Conservation (phyloP, 176 grass and related monocot genomes). For the Carex littledalei region DNA sequence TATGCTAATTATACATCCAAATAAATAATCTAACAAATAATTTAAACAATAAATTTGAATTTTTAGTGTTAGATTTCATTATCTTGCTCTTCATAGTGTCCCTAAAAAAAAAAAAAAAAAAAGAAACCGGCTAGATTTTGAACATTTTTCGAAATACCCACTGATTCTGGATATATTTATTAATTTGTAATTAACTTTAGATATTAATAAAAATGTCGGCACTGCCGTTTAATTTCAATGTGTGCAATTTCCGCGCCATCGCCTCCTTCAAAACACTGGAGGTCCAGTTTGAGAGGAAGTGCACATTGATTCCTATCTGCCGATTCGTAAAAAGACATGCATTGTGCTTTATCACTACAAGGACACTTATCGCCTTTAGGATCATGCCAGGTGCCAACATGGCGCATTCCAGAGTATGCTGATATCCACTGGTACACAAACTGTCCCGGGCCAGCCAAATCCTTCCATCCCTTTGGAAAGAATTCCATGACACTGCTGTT, state of each 20-base stretch:
- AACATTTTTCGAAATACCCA: too few species aligned
- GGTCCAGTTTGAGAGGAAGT: conserved; percentile 35
- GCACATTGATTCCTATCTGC: conserved; percentile 39
- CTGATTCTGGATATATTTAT: too few species aligned
- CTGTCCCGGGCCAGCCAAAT: conserved; percentile 40
- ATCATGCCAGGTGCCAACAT: conserved; percentile 63
- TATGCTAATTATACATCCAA: too few species aligned
- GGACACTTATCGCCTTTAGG: conserved; percentile 31
- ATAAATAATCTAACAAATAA: too few species aligned
- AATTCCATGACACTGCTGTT: conserved; percentile 76
- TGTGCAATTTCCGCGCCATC: conserved; percentile 19
- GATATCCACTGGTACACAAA: conserved; percentile 64
- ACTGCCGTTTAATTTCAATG: not conserved
- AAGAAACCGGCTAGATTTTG: too few species aligned
- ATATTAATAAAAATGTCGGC: too few species aligned
- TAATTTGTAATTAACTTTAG: too few species aligned
- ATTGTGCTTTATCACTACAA: not conserved
- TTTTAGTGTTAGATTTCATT: too few species aligned
- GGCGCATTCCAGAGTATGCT: conserved; percentile 35
- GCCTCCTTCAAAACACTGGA: conserved; percentile 31
- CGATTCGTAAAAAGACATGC: conserved; percentile 26
- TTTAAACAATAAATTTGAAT: too few species aligned
- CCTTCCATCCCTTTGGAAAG: conserved; percentile 54
- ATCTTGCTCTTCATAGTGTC: too few species aligned
- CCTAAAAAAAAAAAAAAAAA: too few species aligned